Conservation (phyloP, 139 green algal genomes). For the Edaphochlamys debaryana region DNA sequence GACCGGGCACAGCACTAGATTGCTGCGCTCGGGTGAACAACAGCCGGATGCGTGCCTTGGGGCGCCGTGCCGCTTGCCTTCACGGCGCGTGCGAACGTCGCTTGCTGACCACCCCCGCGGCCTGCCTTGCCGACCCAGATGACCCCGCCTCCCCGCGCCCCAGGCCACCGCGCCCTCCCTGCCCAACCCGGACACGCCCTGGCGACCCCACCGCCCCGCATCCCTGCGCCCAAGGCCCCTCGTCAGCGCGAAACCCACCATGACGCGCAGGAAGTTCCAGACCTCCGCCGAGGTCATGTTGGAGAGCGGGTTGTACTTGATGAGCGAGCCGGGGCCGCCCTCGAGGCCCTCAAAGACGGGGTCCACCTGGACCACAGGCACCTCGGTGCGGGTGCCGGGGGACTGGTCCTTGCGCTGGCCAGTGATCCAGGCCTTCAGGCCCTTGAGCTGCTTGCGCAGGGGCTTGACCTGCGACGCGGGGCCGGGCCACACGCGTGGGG, state of each 20-base stretch:
- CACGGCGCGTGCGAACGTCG: no score
- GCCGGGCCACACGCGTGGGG: no score
- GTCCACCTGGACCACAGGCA: conserved; percentile 73
- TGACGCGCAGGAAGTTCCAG: conserved; percentile 98
- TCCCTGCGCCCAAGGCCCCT: no score
- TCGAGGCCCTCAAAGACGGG: conserved; percentile 90
- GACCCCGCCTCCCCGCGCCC: no score
- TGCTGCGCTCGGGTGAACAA: not conserved
- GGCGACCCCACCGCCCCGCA: no score
- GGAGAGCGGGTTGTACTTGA: conserved; percentile 99
- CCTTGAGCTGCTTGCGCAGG: conserved; percentile 88
- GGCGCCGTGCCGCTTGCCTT: no score
- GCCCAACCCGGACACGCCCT: no score
- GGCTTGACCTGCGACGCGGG: conserved; percentile 76
- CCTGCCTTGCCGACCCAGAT: no score
- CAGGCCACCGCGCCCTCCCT: no score
- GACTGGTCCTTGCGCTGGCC: conserved; percentile 98
- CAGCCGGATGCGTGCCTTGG: no score
- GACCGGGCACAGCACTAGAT: conserved; percentile 5
- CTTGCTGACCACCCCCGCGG: no score
- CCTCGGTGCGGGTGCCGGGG: conserved; percentile 88
- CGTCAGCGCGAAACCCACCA: no score
- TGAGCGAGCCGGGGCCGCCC: conserved; percentile 83
- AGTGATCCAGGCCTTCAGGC: conserved; percentile 96
- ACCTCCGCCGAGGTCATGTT: conserved; percentile 89